Conservation (phyloP, 1,139 yeast species). For the Suhomyces kunorum region DNA sequence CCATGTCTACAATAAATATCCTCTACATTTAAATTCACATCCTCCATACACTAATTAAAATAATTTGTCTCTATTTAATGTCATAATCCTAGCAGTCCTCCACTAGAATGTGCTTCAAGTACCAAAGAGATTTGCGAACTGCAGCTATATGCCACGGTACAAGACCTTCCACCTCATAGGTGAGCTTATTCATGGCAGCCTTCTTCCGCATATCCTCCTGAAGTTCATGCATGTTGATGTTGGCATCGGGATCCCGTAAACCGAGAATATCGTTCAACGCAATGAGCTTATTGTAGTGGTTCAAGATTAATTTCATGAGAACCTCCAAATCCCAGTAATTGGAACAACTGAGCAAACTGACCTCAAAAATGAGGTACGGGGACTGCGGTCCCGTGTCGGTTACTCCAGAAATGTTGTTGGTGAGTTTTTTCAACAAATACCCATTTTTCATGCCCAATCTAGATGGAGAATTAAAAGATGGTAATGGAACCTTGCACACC, state of each 20-base stretch:
- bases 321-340: conserved; percentile 56
- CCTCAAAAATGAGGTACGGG: conserved; percentile 49
- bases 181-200: conserved; percentile 10
- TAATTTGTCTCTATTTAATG: too few species aligned
- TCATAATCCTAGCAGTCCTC: conserved; percentile 17
- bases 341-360: conserved; percentile 70
- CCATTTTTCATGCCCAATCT: conserved; percentile 74
- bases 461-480: conserved; percentile 70
- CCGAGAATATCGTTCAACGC: conserved; percentile 49
- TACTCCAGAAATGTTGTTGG: conserved; percentile 18
- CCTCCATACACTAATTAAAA: too few species aligned
- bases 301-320: conserved; percentile 59
- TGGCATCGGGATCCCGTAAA: conserved; percentile 28
- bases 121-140: conserved; percentile 63
- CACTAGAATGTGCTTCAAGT: conserved; percentile 45
- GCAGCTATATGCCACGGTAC: conserved; percentile 88
- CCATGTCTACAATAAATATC: too few species aligned
- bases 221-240: conserved; percentile 13
- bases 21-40: too few species aligned
- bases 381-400: not conserved
- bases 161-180: conserved; percentile 22
- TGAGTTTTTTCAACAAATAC: conserved; percentile 49
- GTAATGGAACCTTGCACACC: conserved; percentile 60
- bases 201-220: conserved; percentile 6
- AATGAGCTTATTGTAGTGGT: conserved; percentile 69